Conservation (phyloP, 805 yeast genomes). For the Ogataea methanolica region DNA sequence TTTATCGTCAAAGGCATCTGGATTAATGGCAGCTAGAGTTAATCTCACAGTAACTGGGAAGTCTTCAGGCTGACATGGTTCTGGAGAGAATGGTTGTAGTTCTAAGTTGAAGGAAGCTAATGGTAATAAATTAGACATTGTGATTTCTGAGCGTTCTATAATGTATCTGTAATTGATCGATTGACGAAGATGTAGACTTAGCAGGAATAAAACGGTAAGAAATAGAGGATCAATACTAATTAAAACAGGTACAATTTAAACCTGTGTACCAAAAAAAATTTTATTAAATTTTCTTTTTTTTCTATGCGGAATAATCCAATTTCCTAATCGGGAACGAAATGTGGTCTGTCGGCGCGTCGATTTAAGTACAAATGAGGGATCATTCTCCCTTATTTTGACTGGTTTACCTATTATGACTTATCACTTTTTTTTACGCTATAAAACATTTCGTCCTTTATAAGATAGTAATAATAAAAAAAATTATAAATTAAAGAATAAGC, state of each 20-base stretch:
- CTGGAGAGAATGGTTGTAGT: conserved; percentile 81
- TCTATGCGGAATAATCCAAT: not conserved
- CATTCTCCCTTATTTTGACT: no score
- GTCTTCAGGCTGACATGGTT: conserved; percentile 80
- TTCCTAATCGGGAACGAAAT: no score
- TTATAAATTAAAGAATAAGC: not conserved
- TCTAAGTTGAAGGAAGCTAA: conserved; percentile 83
- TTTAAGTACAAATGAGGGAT: not conserved
- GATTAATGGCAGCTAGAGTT: conserved; percentile 94
- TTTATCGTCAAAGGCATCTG: conserved; percentile 76
- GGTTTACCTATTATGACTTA: no score
- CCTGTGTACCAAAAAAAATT: not conserved
- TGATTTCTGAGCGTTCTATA: not conserved
- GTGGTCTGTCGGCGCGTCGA: not conserved
- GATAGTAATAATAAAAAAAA: no score
- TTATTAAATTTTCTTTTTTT: not conserved
- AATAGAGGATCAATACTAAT: not conserved
- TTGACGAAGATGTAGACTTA: not conserved
- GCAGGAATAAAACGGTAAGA: not conserved
- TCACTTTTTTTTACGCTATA: no score
- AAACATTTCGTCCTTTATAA: no score
- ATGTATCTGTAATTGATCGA: not conserved
- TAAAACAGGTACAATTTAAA: no score
- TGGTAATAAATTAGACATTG: conserved; percentile 74
- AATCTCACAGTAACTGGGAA: conserved; percentile 86